Evolutionary conservation across 208 protist species (phyloP), one percentile per base, ranked within the genome.

Genomic region (Phytomonas sp.): DNA sequence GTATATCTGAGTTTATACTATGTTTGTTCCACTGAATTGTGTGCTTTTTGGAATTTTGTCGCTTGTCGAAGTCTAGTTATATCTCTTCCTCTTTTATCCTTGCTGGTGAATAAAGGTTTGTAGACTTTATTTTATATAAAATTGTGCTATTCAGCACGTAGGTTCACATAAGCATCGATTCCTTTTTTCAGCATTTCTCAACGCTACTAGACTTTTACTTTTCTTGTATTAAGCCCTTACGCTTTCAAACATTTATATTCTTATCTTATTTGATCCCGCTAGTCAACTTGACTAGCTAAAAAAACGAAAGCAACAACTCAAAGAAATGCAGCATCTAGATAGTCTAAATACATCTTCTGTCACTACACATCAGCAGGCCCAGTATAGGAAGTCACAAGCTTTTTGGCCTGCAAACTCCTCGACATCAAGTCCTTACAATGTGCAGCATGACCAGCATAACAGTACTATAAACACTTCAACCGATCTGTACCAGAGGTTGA

Each of bases 31-130:
- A 20, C 6, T 51, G 17, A 51, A 51, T 23, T 51, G 17, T 51
- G 40, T 4, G 40, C 11, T 4, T 51, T 73, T 70, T 74, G 60
- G 62, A 74, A 71, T 74, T 43, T 63, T 59, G 63, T 32, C 66
- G 33, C 65, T 15, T 60, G 29, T 60, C 31, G 15, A 32, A 51
- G 23, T 37, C 20, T 1, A 56, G 0, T 23, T 56, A 26, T 56
- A 26, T 26, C 46, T 56, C 20, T 26, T 6, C 11, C 20, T 26
- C 56, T 62, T 37, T 34, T 71, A 59, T 76, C 17, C 69, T 20
- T 56, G 26, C 36, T 62, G 62, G 0, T 20, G 13, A 13, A 61
- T 59, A 29, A 23, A 36, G 33, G 8, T 29, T 31, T 69, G 26
- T 60, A 53, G 3, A 1, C 29, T 7, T 53, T 30, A 33, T 73